A percentile compares a stretch with the other conserved stretches of the same genome.
Evolutionary conservation across 2,329 filamentous ascomycete genomes (phyloP).

Genomic region (Colletotrichum sp.): DNA sequence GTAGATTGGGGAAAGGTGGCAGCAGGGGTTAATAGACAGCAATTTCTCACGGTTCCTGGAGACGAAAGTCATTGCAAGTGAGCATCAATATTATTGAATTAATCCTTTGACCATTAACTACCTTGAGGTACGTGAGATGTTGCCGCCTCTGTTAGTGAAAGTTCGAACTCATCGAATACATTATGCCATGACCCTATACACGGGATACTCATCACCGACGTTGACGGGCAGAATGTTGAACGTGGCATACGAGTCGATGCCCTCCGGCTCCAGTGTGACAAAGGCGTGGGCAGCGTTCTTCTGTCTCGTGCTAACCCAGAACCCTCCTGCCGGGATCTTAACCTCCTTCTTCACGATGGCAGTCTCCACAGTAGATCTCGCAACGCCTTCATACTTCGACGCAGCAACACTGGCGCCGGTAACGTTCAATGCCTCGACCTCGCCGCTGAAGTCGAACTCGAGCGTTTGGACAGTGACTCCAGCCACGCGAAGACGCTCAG

Average conservation of each 20-base stretch:
- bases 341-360: slow-evolving; percentile 22
- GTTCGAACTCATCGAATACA: not conserved
- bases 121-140: not conserved
- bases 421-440: slow-evolving; percentile 32
- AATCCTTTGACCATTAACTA: not conserved
- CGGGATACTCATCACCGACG: slow-evolving; percentile 33
- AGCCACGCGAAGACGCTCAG: slow-evolving; percentile 26
- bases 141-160: not conserved
- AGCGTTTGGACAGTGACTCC: slow-evolving; percentile 31
- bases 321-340: slow-evolving; percentile 31
- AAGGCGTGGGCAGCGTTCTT: slow-evolving; percentile 34
- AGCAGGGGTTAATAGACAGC: not conserved
- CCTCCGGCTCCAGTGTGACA: slow-evolving; percentile 35
- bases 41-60: not conserved
- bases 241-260: slow-evolving; percentile 35
- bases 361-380: slow-evolving; percentile 26
- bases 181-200: slow-evolving; percentile 27
- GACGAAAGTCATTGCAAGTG: not conserved
- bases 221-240: slow-evolving; percentile 33
- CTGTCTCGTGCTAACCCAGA: slow-evolving; percentile 34
- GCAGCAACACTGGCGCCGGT: slow-evolving; percentile 23
- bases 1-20: not conserved
- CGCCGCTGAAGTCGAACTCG: slow-evolving; percentile 23
- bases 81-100: not conserved
- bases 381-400: slow-evolving; percentile 31